These are phyloP conservation scores for Vigna unguiculata DNA, from an alignment of 306 rosid genomes.

Conservation along the genomic window DNA sequence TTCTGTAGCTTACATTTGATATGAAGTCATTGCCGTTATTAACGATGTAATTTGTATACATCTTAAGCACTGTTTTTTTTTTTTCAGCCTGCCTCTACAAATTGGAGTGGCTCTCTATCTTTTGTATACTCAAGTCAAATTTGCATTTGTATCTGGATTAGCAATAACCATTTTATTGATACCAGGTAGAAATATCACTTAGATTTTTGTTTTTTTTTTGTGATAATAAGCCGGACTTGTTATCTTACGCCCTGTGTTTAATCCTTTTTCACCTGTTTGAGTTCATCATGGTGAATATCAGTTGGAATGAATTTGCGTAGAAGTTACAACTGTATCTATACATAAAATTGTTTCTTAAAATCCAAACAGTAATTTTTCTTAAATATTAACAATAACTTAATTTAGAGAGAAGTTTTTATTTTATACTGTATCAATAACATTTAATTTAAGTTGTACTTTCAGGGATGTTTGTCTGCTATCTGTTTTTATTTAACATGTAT, in stretches of 20 bases:
- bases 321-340: constrained; percentile 3
- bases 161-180: constrained; percentile 85
- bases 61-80: constrained; percentile 39
- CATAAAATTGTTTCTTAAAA: constrained; percentile 19
- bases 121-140: constrained; percentile 88
- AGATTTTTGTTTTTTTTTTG: neutral
- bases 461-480: neutral
- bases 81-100: constrained; percentile 95
- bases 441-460: constrained; percentile 2
- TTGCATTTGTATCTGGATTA: constrained; percentile 90
- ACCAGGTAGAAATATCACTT: constrained; percentile 72
- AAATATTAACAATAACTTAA: constrained; percentile 7
- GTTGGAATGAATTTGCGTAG: constrained; percentile 9
- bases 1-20: constrained; percentile 25
- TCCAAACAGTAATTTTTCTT: neutral
- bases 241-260: neutral
- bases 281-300: neutral
- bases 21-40: constrained; percentile 17
- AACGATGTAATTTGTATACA: constrained; percentile 17
- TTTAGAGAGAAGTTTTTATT: constrained; percentile 9
- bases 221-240: neutral
- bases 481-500: neutral
- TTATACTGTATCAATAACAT: neutral
- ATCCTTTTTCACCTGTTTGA: constrained; percentile 37
- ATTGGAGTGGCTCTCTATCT: constrained; percentile 91